Percentiles rank a stretch among this genome's conserved stretches.
Conservation (phyloP, 208 protist species). For the Acanthamoeba healyi region DNA sequence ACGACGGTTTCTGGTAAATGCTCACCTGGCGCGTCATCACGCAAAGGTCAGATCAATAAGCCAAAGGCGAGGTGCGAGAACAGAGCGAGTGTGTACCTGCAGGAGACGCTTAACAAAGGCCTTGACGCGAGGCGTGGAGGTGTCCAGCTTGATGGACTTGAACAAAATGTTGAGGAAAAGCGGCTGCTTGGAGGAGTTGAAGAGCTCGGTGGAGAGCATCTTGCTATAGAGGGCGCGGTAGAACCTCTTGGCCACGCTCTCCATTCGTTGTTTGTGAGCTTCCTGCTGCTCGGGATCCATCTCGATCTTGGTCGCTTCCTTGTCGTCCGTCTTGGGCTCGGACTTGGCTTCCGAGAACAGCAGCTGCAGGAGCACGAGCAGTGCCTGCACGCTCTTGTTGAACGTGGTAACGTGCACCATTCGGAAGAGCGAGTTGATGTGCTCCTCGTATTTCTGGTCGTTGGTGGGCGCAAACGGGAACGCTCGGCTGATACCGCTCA, state of each 20-base stretch:
- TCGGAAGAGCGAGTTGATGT: slow-evolving; percentile 80
- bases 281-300: slow-evolving; percentile 2
- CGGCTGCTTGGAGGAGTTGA: slow-evolving; percentile 73
- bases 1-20: slow-evolving; percentile 73
- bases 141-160: slow-evolving; percentile 81
- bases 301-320: background rate
- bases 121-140: background rate
- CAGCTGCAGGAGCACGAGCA: slow-evolving; percentile 84
- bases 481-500: slow-evolving; percentile 85
- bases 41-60: too few species aligned
- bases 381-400: slow-evolving; percentile 81
- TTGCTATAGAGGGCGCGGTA: slow-evolving; percentile 82
- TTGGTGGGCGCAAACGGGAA: slow-evolving; percentile 78
- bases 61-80: background rate
- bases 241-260: slow-evolving; percentile 77
- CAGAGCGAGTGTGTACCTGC: slow-evolving; percentile 33
- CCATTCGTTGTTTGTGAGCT: background rate
- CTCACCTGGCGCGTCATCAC: slow-evolving; percentile 5
- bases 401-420: slow-evolving; percentile 79
- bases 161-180: slow-evolving; percentile 83
- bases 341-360: slow-evolving; percentile 41
- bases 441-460: slow-evolving; percentile 70
- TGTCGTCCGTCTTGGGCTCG: background rate
- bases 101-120: slow-evolving; percentile 85
- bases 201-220: slow-evolving; percentile 72